Conservation (phyloP, 306 rosid genomes). For the peach (Prunus persica) region Prunus_persica_NCBIv2 NC_034015.1:283001-283500, state of each 20-base stretch:
- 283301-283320: not conserved
- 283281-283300: not conserved
- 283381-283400: not conserved
- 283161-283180: not conserved
- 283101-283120: slow-evolving; percentile 96
- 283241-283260: not conserved
- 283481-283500: not conserved
- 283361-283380: not conserved
- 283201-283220: not conserved
- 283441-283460: not conserved
- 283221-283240: not conserved
- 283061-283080: slow-evolving; percentile 87
- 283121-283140: slow-evolving; percentile 78
- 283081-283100: slow-evolving; percentile 93
- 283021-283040: slow-evolving; percentile 94
- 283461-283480: not conserved
- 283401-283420: not conserved
- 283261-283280: not conserved
- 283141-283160: slow-evolving; percentile 75
- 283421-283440: not conserved
- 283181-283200: not conserved
- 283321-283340: not conserved
- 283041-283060: slow-evolving; percentile 77
- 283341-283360: not conserved
- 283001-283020: slow-evolving; percentile 94